phyloP scores from a whole-genome alignment of 2,329 filamentous ascomycete species.

The Nemania serpens region DNA sequence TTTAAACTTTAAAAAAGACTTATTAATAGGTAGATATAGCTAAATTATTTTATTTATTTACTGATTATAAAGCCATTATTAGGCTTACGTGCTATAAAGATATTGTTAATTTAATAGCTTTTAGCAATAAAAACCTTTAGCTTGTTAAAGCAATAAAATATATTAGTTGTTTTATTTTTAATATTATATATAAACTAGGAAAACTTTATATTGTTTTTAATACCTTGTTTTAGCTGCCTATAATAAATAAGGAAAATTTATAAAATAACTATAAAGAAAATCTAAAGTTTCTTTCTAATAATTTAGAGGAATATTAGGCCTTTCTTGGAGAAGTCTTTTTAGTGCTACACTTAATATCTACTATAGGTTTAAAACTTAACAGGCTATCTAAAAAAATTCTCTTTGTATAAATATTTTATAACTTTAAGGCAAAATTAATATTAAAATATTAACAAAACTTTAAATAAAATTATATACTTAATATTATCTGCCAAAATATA shows the following conservation, averaged over 20 bases:
- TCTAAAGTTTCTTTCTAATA: no score
- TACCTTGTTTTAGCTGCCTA: no score
- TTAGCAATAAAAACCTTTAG: slow-evolving; percentile 14
- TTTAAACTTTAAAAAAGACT: no score
- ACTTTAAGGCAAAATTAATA: no score
- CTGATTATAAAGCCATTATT: slow-evolving; percentile 13
- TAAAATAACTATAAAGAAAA: no score
- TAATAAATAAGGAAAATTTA: no score
- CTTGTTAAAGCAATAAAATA: slow-evolving; percentile 16
- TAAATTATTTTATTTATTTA: slow-evolving; percentile 10
- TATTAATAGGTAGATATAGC: no score
- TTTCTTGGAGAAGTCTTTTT: background rate
- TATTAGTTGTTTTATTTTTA: slow-evolving; percentile 4
- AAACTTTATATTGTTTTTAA: no score
- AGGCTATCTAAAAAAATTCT: background rate
- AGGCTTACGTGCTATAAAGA: slow-evolving; percentile 6
- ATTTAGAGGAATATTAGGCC: background rate
- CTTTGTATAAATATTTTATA: slow-evolving; percentile 10
- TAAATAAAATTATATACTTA: no score
- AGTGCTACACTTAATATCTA: no score
- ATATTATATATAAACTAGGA: slow-evolving; percentile 12
- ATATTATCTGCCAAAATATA: no score
- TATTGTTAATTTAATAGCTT: slow-evolving; percentile 7
- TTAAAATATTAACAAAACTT: no score
- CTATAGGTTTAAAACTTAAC: background rate